phyloP scores from a whole-genome alignment of 2,329 filamentous ascomycete genomes.

The Exophiala sideris region DNA sequence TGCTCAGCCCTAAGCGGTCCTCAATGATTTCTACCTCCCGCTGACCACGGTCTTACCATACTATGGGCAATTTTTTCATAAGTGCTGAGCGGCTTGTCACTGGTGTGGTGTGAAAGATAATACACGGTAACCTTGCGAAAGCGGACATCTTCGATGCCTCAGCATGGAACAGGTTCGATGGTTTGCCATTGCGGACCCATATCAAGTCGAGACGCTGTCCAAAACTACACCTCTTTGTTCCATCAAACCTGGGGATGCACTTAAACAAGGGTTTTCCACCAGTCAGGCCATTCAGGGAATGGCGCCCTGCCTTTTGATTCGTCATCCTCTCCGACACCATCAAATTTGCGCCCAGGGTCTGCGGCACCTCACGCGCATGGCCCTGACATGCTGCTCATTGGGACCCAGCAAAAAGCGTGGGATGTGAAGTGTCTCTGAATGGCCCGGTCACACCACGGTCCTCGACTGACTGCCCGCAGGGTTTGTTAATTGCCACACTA shows the following conservation, averaged over 20 bases:
- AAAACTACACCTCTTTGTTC: slow-evolving; percentile 1
- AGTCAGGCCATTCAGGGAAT: slow-evolving; percentile 4
- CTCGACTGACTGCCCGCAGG: neutral
- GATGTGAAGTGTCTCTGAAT: slow-evolving; percentile 15
- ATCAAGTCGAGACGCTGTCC: neutral
- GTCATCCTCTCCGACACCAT: slow-evolving; percentile 14
- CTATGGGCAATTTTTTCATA: neutral
- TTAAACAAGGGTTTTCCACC: neutral
- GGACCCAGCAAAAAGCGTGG: slow-evolving; percentile 12
- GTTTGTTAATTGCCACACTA: neutral
- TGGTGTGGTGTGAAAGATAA: neutral
- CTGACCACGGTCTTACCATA: neutral
- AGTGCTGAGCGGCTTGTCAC: neutral
- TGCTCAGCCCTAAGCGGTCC: neutral
- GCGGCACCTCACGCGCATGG: slow-evolving; percentile 6
- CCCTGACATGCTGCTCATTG: slow-evolving; percentile 5
- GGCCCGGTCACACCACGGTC: slow-evolving; percentile 12
- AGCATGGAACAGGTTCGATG: neutral
- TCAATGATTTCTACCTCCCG: neutral
- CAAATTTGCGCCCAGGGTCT: slow-evolving; percentile 15
- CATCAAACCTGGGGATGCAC: slow-evolving; percentile 1
- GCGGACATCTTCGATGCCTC: neutral
- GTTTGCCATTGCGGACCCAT: neutral
- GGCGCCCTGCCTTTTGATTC: neutral
- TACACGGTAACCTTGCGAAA: neutral